Percentiles rank a stretch among this genome's conserved stretches.
Evolutionary conservation across 2,329 filamentous ascomycete genomes (phyloP).

Genomic region (Didymella pinodella): DNA sequence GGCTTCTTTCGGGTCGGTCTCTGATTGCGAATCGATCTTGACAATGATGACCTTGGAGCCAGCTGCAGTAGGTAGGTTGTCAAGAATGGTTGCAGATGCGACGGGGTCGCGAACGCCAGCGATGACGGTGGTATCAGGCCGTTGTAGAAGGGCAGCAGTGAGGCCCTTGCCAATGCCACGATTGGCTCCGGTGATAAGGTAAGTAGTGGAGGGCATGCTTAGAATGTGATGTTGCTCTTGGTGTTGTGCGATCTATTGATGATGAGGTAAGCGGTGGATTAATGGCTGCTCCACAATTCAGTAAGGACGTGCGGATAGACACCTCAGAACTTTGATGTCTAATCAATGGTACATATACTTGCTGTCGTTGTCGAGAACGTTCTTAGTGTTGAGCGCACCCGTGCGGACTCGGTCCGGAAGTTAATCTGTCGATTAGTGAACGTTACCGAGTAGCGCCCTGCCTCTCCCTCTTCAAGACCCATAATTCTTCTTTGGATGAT

Average conservation of each 20-base stretch:
- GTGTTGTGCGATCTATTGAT: neutral
- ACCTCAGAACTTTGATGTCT: no score
- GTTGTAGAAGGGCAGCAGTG: constrained; percentile 1
- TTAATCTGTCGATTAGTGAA: no score
- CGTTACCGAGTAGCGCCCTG: no score
- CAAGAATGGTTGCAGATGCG: neutral
- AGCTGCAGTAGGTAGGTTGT: neutral
- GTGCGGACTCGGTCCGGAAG: no score
- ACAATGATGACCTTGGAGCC: neutral
- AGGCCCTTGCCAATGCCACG: constrained; percentile 2
- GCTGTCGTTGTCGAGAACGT: no score
- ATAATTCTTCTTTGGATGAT: no score
- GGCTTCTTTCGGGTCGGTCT: constrained; percentile 7
- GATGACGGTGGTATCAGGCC: neutral
- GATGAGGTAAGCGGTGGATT: no score
- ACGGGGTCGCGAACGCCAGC: constrained; percentile 1
- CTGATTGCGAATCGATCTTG: neutral
- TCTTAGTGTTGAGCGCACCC: no score
- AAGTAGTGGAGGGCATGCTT: neutral
- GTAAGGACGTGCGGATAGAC: no score
- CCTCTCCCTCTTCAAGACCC: no score
- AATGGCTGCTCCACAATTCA: no score
- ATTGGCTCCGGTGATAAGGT: constrained; percentile 1
- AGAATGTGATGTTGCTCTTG: neutral
- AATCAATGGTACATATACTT: no score